Evolutionary conservation across 306 rosid species (phyloP), one percentile per base, ranked within the genome.

Genomic region (Rubus parviflorus): DNA sequence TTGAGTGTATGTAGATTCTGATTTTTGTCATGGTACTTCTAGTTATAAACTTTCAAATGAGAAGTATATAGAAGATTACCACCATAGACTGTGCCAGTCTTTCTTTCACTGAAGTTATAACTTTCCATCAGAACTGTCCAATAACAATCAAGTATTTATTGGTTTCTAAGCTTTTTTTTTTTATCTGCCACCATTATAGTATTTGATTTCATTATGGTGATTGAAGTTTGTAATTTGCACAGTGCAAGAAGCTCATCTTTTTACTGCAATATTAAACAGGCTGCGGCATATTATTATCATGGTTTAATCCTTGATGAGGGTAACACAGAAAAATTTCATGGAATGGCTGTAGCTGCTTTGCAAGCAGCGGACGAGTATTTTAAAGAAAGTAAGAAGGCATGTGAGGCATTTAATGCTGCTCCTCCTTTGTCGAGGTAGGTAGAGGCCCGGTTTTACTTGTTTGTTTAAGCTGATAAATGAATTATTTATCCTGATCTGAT

Each of bases 341-440:
- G 97, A 65, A 95, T 92, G 99, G 99, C 99, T 78, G 99, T 95
- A 48, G 99, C 99, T 68, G 97, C 99, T 81, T 85, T 95, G 86
- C 97, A 95, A 89, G 99, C 97, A 12, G 94, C 99, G 1, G 99
- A 95, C 75, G 99, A 90, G 77, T 95, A 85, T 84, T 89, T 90
- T 82, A 95, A 90, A 86, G 99, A 95, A 87, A 95, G 99, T 75
- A 95, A 88, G 85, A 95, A 85, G 88, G 87, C 90, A 53, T 84
- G 91, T 56, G 99, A 92, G 62, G 85, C 87, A 14, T 95, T 95
- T 79, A 88, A 92, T 66, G 75, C 87, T 1, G 83, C 93, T 62
- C 74, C 81, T 81, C 99, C 99, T 76, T 77, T 92, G 81, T 95
- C 99, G 49, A 90, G 97, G 99, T 92, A 67, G 58, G 70, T 46